Evolutionary conservation across 352 stramenopile genomes (phyloP).

Genomic region (Globisporangium alternatum): DNA sequence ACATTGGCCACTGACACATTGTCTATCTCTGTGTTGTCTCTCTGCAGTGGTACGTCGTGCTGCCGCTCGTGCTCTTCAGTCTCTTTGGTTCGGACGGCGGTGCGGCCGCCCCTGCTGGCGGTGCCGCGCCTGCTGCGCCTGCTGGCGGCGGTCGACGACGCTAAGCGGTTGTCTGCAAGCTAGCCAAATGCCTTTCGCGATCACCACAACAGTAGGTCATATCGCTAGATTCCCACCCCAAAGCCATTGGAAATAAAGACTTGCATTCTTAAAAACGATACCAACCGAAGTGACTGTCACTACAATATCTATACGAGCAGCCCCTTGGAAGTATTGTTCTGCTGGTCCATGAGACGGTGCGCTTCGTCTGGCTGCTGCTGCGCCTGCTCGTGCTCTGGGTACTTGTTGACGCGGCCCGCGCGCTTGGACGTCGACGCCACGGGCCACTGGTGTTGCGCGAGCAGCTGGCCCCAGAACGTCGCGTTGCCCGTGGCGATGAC

Average conservation of each 20-base stretch:
- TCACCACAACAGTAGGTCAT: not conserved
- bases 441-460: conserved; percentile 63
- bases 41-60: conserved; percentile 81
- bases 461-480: conserved; percentile 66
- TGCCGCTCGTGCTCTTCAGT: conserved; percentile 76
- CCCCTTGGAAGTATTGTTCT: conserved; percentile 1
- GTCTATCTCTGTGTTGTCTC: conserved; percentile 3
- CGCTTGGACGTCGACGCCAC: conserved; percentile 16
- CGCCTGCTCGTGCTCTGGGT: conserved; percentile 11
- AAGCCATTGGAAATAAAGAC: conserved; percentile 2
- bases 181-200: not conserved
- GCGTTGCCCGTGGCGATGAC: conserved; percentile 73
- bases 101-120: conserved; percentile 30
- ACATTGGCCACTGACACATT: not conserved
- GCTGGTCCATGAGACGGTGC: conserved; percentile 6
- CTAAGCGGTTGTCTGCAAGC: conserved; percentile 21
- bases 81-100: conserved; percentile 58
- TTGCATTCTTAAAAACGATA: not conserved
- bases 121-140: conserved; percentile 20
- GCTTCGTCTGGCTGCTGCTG: conserved; percentile 16
- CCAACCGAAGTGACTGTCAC: not conserved
- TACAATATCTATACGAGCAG: not conserved
- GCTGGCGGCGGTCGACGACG: conserved; percentile 31
- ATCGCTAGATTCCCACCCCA: not conserved
- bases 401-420: not conserved